Percentiles rank a stretch among this genome's conserved stretches.
Evolutionary conservation across 371 early-diverging fungal species (phyloP).

Genomic region (Mortierella sp.): DNA sequence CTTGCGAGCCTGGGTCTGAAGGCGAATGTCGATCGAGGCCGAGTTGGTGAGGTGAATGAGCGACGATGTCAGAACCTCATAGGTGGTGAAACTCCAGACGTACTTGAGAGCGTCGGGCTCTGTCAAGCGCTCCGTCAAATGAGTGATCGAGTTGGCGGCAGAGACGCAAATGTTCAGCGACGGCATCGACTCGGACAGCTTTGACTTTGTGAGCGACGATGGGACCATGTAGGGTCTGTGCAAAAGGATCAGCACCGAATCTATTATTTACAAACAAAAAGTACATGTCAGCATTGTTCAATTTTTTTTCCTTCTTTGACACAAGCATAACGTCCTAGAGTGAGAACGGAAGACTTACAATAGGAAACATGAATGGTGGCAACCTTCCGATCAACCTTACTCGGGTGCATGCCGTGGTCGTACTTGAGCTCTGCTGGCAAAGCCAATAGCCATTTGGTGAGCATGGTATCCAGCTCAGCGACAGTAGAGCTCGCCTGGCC

Average conservation of each 20-base stretch:
- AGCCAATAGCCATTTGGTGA: slow-evolving; percentile 53
- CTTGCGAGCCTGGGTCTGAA: slow-evolving; percentile 52
- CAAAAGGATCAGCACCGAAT: slow-evolving; percentile 66
- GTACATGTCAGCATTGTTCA: too few relatives aligned
- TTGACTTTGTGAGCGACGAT: slow-evolving; percentile 41
- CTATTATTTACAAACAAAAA: slow-evolving; percentile 2
- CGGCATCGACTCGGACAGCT: slow-evolving; percentile 53
- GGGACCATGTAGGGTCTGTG: slow-evolving; percentile 70
- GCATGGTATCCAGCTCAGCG: slow-evolving; percentile 42
- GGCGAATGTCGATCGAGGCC: slow-evolving; percentile 45
- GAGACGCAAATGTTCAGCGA: slow-evolving; percentile 55
- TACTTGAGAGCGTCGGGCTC: slow-evolving; percentile 22
- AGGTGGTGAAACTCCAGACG: slow-evolving; percentile 40
- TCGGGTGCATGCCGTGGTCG: slow-evolving; percentile 26
- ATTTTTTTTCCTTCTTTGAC: background rate
- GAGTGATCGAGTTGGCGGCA: slow-evolving; percentile 55
- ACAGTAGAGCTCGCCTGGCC: slow-evolving; percentile 41
- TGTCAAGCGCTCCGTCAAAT: slow-evolving; percentile 23
- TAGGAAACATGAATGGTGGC: slow-evolving; percentile 52
- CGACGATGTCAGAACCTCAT: slow-evolving; percentile 38
- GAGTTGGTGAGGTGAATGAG: slow-evolving; percentile 57
- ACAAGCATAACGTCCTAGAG: background rate
- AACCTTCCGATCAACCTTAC: slow-evolving; percentile 36
- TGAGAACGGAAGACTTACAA: slow-evolving; percentile 24
- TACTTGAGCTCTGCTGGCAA: slow-evolving; percentile 40